Evolutionary conservation across 176 grass and related monocot genomes (phyloP).

Genomic region (Thalia dealbata): DNA sequence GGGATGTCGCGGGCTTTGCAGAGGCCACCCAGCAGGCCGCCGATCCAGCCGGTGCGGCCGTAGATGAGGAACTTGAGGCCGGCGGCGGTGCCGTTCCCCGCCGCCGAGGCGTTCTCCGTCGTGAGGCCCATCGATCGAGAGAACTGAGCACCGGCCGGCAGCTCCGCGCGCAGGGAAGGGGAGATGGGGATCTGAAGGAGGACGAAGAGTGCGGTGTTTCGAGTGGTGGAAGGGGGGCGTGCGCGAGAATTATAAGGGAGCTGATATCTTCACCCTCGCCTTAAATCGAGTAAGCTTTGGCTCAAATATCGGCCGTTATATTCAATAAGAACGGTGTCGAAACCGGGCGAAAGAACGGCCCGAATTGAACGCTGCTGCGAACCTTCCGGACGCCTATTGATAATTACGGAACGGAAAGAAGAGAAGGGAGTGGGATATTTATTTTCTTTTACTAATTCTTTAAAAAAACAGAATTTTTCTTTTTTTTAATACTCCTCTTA

Average conservation of each 20-base stretch:
- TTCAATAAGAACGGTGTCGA: background rate
- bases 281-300: background rate
- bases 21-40: constrained; percentile 6
- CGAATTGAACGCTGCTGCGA: no score
- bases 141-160: background rate
- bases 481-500: no score
- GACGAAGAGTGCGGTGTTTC: background rate
- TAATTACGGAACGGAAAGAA: no score
- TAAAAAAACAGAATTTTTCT: no score
- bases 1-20: background rate
- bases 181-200: background rate
- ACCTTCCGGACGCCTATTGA: no score
- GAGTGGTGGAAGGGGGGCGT: background rate
- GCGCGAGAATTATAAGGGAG: background rate
- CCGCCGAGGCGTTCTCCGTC: constrained; percentile 5
- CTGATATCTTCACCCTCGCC: background rate
- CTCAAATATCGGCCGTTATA: background rate
- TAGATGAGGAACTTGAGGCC: constrained; percentile 11
- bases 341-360: background rate
- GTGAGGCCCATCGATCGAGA: constrained; percentile 2
- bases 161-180: no score
- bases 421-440: no score
- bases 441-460: no score
- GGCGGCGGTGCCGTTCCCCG: background rate
- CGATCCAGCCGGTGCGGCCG: constrained; percentile 11